Percentiles rank a stretch among this genome's conserved stretches.
Conservation (phyloP, 2,329 filamentous ascomycete species). For the Stachybotrys chlorohalonatus region DNA sequence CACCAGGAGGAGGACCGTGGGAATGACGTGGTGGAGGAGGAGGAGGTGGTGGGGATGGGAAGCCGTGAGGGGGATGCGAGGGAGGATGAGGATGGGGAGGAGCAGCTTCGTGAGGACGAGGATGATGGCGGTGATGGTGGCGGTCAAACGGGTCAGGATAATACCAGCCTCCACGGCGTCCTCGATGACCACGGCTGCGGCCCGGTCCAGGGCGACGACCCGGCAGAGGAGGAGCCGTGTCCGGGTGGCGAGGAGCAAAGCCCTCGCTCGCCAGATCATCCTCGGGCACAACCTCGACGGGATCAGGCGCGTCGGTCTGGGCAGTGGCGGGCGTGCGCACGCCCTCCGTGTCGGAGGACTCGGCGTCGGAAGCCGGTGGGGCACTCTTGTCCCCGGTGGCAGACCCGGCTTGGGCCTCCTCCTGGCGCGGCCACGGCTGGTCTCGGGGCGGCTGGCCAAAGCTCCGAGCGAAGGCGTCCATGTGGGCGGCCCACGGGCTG, state of each 20-base stretch:
- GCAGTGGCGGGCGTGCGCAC: slow-evolving; percentile 22
- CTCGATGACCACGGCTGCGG: slow-evolving; percentile 6
- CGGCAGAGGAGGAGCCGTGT: slow-evolving; percentile 5
- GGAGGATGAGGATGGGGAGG: slow-evolving; percentile 1
- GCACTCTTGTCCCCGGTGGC: neutral
- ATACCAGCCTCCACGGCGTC: slow-evolving; percentile 4
- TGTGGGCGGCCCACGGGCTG: slow-evolving; percentile 9
- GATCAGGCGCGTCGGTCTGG: slow-evolving; percentile 20
- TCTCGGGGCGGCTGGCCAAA: neutral
- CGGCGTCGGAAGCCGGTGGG: slow-evolving; percentile 10
- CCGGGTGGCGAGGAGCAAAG: slow-evolving; percentile 8
- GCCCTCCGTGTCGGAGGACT: slow-evolving; percentile 8
- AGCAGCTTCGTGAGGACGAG: neutral
- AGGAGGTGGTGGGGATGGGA: slow-evolving; percentile 11
- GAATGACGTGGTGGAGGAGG: slow-evolving; percentile 26
- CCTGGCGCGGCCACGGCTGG: neutral
- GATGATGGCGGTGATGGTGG: slow-evolving; percentile 7
- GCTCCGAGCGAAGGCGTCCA: slow-evolving; percentile 2
- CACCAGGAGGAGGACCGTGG: slow-evolving; percentile 26
- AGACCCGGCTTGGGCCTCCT: neutral
- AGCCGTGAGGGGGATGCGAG: neutral
- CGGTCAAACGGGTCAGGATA: slow-evolving; percentile 11
- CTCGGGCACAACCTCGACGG: slow-evolving; percentile 21
- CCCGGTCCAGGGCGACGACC: slow-evolving; percentile 10
- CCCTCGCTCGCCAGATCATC: slow-evolving; percentile 12